phyloP scores from a whole-genome alignment of 176 grass and related monocot genomes.

The Calamus simplicifolius region DNA sequence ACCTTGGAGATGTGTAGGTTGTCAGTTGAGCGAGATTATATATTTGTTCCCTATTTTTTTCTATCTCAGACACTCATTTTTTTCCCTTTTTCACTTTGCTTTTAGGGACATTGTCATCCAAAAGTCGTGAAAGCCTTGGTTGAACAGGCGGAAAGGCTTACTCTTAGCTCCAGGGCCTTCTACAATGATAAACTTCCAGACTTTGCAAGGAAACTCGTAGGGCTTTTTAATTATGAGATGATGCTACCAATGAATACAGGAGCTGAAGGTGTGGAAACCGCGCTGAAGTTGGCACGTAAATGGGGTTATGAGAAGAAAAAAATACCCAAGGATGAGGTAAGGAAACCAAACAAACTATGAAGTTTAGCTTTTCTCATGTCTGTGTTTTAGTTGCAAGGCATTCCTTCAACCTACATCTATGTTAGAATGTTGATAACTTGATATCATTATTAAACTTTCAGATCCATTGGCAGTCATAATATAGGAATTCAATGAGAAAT shows the following conservation, averaged over 20 bases:
- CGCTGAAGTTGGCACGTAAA: slow-evolving; percentile 88
- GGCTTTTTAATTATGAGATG: slow-evolving; percentile 95
- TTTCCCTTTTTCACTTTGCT: slow-evolving; percentile 3
- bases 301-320: slow-evolving; percentile 97
- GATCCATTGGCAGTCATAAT: no score
- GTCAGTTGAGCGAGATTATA: no score
- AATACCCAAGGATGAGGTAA: slow-evolving; percentile 75
- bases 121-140: slow-evolving; percentile 73
- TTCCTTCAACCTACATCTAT: no score
- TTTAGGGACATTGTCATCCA: slow-evolving; percentile 86
- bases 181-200: slow-evolving; percentile 89
- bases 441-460: no score
- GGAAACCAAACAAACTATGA: not conserved
- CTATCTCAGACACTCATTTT: not conserved
- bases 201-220: slow-evolving; percentile 63
- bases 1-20: no score
- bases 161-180: slow-evolving; percentile 96
- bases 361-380: not conserved
- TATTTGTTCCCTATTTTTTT: not conserved
- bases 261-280: slow-evolving; percentile 95
- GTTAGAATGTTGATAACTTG: no score
- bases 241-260: slow-evolving; percentile 98
- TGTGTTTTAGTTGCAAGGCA: no score
- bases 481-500: no score
- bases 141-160: slow-evolving; percentile 74